These are phyloP conservation scores for Suillus discolor DNA, from an alignment of 768 basidiomycete species.

Conservation along the genomic window DNA sequence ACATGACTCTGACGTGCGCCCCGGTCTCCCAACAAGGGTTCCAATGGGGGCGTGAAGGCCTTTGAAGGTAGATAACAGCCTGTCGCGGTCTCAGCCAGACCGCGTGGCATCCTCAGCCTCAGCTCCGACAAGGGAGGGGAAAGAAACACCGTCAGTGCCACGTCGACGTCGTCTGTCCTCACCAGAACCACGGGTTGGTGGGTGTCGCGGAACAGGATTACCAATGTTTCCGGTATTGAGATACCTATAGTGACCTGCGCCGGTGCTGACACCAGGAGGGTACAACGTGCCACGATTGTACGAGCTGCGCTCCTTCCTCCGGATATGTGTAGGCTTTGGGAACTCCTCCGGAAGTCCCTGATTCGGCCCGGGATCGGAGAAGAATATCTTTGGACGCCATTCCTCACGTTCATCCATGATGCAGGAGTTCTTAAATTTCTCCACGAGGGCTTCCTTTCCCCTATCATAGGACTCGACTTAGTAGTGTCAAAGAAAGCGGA, in stretches of 20 bases:
- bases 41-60: not conserved
- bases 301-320: constrained; percentile 82
- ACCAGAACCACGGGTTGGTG: constrained; percentile 17
- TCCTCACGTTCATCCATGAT: constrained; percentile 87
- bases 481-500: constrained; percentile 10
- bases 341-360: constrained; percentile 81
- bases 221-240: constrained; percentile 23
- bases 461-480: constrained; percentile 36
- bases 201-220: constrained; percentile 19
- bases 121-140: not conserved
- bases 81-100: not conserved
- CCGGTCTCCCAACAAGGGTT: not conserved
- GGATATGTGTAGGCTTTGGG: constrained; percentile 78
- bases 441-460: constrained; percentile 88
- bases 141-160: constrained; percentile 4
- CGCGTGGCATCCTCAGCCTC: not conserved
- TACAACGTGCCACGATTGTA: constrained; percentile 76
- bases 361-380: constrained; percentile 66
- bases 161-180: constrained; percentile 4
- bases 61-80: not conserved
- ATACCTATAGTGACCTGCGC: constrained; percentile 30
- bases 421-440: constrained; percentile 90
- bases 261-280: constrained; percentile 45
- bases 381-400: constrained; percentile 87
- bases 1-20: not conserved